These are phyloP conservation scores for Scedosporium minutisporum DNA, from an alignment of 2,329 filamentous ascomycete species.

Conservation along the genomic window DNA sequence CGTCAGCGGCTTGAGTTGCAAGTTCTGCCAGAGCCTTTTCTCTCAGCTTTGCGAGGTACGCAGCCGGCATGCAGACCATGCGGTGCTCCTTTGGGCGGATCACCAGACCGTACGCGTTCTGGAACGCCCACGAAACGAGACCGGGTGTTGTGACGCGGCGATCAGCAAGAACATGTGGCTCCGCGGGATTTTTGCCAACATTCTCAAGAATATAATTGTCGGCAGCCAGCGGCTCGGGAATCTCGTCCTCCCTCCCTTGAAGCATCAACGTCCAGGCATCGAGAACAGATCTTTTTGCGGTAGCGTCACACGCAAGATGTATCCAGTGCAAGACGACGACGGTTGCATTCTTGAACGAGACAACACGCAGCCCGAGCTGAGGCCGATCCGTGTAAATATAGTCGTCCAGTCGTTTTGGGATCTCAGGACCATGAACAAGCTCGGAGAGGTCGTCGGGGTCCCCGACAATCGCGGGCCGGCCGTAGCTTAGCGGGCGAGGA, in stretches of 20 bases:
- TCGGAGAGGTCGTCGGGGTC: constrained; percentile 14
- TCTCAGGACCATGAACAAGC: constrained; percentile 12
- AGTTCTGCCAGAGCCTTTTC: constrained; percentile 18
- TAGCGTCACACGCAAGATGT: constrained; percentile 30
- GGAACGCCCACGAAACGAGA: constrained; percentile 16
- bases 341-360: constrained; percentile 31
- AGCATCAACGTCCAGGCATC: constrained; percentile 28
- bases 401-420: constrained; percentile 21
- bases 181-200: constrained; percentile 13
- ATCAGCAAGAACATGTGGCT: constrained; percentile 13
- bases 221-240: constrained; percentile 15
- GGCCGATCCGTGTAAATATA: constrained; percentile 27
- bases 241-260: constrained; percentile 20
- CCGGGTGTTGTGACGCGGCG: constrained; percentile 12
- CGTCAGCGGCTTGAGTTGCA: neutral
- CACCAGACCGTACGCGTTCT: constrained; percentile 15
- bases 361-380: constrained; percentile 29
- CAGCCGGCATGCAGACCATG: constrained; percentile 24
- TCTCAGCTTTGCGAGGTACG: constrained; percentile 15
- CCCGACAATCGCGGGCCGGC: constrained; percentile 15
- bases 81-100: constrained; percentile 20
- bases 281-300: constrained; percentile 25
- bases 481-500: constrained; percentile 12
- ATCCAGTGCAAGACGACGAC: constrained; percentile 28
- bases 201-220: constrained; percentile 19